Base-by-base conservation (phyloP, 352 stramenopile species). In the Phytophthora foliorum region DNA sequence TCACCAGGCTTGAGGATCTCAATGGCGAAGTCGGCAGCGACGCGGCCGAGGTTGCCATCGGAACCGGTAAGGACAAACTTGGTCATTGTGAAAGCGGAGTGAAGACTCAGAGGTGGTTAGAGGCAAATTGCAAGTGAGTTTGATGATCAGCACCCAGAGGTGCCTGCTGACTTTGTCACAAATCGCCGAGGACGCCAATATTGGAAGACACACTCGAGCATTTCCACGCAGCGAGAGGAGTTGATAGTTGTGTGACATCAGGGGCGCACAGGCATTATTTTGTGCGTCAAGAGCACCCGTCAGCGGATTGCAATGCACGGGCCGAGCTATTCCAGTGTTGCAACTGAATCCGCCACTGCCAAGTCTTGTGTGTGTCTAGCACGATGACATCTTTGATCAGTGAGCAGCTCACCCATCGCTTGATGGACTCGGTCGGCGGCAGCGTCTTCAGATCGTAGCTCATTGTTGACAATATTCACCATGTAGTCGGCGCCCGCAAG, bases 1-100 rank as follows among this genome's bases (percentile, higher is more conserved):
- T 74, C 54, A 10, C 53, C 49, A 8, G 52, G 38, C 27, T 64
- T 63, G 31, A 48, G 32, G 38, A 72, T 75, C 38, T 78, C 65
- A 36, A 75, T 36, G 24, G 42, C 36, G 31, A 64, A 78, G 42
- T 78, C 70, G 1, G 70, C 70, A 4, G 70, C 65, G 50, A 72
- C 38, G 45, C 70, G 29, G 51, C 65, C 70, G 9, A 78, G 59
- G 59, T 72, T 72, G 48, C 70, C 70, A 21, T 74, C 65, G 19
- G 56, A 61, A 9, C 65, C 70, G 34, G 59, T 78, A 5, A 78
- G 55, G 14, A 78, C 70, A 51, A 66, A 69, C 51, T 78, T 75
- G 68, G 56, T 46, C 63, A 72, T 76, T 39, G n/a, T 63, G 11
- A 4, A 29, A 17, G 17, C 6, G 14, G 44, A 25, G 44, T 21